Base-by-base conservation (phyloP, 352 stramenopile genomes). In the Phytophthora brassicae region DNA sequence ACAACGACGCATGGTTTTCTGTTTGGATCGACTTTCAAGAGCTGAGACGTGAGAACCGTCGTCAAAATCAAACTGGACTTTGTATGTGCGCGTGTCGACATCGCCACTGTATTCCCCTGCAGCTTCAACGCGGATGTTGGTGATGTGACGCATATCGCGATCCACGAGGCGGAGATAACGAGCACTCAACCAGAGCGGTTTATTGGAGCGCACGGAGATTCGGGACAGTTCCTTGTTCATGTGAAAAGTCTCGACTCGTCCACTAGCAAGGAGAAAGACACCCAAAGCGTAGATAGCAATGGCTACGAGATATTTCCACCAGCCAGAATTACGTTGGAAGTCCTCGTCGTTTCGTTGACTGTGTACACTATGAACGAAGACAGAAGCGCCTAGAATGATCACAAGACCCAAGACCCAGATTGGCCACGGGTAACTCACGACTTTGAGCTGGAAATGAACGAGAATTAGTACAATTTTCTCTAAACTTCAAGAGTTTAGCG, bases 251-350 rank as follows among this genome's bases (percentile, higher is more conserved):
- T 90, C 81, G 2, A 90, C 74, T 43, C 77, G 73, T 20, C 77
- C 79, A 43, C 82, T 88, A 1, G 63, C 64, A 31, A 86, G 66
- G 9, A 90, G 59, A 17, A 55, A 46, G 8, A 87, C 52, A 2
- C 64, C 72, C 26, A 80, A 38, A 12, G 79, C 14, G 66, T 85
- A 88, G 38, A 90, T 74, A 33, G 79, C 54, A 11, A 68, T 57
- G 0, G 75, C 79, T 9, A 90, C 79, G 12, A 86, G 35, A 73
- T 90, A 88, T 53, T 90, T 89, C 81, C 81, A 88, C 79, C 79
- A 87, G 43, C 72, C 69, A 1, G 61, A 56, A 13, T 79, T 59
- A 6, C 17, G 19, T 6, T 43, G 60, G 22, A 43, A 20, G 5
- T 54, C 39, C 6, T 55, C 60, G 17, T 70, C 60, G 6, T 66